These are phyloP conservation scores for Gracilariopsis chorda DNA, from an alignment of 23 red algal species.

Conservation along the genomic window DNA sequence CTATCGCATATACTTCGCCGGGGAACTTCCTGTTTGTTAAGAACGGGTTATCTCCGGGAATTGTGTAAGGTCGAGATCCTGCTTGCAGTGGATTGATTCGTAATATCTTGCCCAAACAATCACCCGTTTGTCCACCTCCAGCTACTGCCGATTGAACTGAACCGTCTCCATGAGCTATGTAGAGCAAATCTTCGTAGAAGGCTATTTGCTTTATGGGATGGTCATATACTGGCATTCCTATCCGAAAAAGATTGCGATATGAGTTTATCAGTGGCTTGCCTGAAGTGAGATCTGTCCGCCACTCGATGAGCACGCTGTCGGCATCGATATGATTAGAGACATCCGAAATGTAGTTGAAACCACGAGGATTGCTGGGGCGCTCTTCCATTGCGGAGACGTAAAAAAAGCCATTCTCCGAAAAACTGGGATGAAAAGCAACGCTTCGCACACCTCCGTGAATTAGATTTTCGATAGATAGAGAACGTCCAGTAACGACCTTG, in stretches of 20 bases:
- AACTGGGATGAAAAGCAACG: constrained; percentile 51
- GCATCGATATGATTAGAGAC: constrained; percentile 20
- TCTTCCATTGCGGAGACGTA: constrained; percentile 66
- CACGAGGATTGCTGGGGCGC: constrained; percentile 5
- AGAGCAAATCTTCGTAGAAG: constrained; percentile 25
- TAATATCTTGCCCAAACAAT: constrained; percentile 40
- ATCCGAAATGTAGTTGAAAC: constrained; percentile 47
- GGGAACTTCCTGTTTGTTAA: not conserved
- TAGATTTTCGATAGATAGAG: not conserved
- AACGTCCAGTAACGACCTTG: not conserved
- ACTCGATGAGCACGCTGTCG: constrained; percentile 52
- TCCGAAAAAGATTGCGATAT: constrained; percentile 38
- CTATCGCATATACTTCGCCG: constrained; percentile 34
- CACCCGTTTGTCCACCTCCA: constrained; percentile 35
- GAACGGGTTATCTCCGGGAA: constrained; percentile 41
- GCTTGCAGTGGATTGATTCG: constrained; percentile 36
- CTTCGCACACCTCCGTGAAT: constrained; percentile 34
- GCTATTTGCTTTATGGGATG: constrained; percentile 61
- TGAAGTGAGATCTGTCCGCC: not conserved
- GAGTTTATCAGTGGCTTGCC: not conserved
- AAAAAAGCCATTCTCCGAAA: constrained; percentile 1
- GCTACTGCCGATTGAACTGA: constrained; percentile 37
- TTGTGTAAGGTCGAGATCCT: constrained; percentile 10
- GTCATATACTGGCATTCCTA: constrained; percentile 48
- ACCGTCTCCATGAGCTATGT: constrained; percentile 57